phyloP scores from a whole-genome alignment of 164 flowering plant species.

The Malania oleifera region DNA sequence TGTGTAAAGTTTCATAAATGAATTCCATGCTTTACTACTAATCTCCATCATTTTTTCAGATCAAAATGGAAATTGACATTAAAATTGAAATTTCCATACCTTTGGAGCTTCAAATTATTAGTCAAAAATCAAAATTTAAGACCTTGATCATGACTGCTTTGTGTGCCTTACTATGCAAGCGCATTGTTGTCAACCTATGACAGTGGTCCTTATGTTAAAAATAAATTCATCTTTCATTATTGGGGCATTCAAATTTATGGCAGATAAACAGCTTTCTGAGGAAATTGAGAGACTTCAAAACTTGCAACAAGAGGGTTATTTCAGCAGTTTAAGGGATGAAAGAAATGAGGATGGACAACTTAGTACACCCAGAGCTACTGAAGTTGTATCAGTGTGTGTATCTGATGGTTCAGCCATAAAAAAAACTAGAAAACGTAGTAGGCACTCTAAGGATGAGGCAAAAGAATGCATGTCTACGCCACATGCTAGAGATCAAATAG shows the following conservation, averaged over 20 bases:
- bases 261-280: constrained; percentile 59
- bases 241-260: constrained; percentile 6
- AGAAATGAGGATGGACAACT: constrained; percentile 16
- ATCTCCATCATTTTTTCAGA: too few relatives aligned
- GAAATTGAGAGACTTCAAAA: constrained; percentile 55
- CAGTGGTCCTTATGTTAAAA: too few relatives aligned
- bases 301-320: constrained; percentile 29
- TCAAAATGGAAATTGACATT: too few relatives aligned
- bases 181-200: not conserved
- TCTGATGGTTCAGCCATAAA: constrained; percentile 12
- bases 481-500: constrained; percentile 10
- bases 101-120: too few relatives aligned
- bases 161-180: too few relatives aligned
- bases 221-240: not conserved
- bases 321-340: constrained; percentile 15
- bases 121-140: too few relatives aligned
- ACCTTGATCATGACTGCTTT: too few relatives aligned
- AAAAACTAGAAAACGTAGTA: constrained; percentile 26
- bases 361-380: constrained; percentile 24
- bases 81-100: too few relatives aligned
- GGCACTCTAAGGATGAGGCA: constrained; percentile 13
- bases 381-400: constrained; percentile 16
- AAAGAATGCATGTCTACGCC: constrained; percentile 16
- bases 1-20: too few relatives aligned
- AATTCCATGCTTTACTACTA: too few relatives aligned